Conservation (phyloP, 768 basidiomycete species). For the Amanita molliuscula region DNA sequence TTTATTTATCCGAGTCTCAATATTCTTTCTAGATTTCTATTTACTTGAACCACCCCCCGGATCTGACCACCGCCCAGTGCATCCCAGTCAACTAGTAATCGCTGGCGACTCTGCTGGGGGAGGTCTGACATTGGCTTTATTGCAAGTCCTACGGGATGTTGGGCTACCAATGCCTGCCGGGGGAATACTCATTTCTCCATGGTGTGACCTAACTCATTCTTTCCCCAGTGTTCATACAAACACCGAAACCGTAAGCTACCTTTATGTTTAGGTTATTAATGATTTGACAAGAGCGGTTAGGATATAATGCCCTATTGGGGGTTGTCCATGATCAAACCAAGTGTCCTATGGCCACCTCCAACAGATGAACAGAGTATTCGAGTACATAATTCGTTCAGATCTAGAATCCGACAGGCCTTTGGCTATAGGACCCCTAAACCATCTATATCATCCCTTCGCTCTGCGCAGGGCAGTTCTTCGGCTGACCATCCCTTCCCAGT, state of each 20-base stretch:
- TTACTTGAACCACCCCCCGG: conserved; percentile 80
- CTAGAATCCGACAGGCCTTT: conserved; percentile 50
- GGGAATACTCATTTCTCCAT: conserved; percentile 84
- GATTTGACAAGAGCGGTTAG: conserved; percentile 22
- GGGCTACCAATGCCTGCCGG: conserved; percentile 80
- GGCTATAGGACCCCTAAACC: conserved; percentile 7
- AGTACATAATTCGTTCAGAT: conserved; percentile 50
- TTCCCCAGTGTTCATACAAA: conserved; percentile 85
- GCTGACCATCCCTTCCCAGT: conserved; percentile 20
- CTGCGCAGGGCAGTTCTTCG: background rate
- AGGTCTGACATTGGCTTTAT: conserved; percentile 69
- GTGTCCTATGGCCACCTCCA: conserved; percentile 69
- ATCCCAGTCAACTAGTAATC: conserved; percentile 74
- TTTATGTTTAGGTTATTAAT: background rate
- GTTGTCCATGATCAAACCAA: conserved; percentile 70
- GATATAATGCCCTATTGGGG: conserved; percentile 77
- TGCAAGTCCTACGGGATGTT: conserved; percentile 81
- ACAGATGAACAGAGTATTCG: conserved; percentile 47
- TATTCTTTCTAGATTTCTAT: conserved; percentile 50
- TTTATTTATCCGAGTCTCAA: background rate
- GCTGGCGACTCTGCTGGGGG: conserved; percentile 94
- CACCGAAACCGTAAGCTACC: conserved; percentile 59
- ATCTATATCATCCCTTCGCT: conserved; percentile 13
- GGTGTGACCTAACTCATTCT: conserved; percentile 88
- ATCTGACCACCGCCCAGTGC: conserved; percentile 67